Base-by-base conservation (phyloP, 2,329 filamentous ascomycete species). In the Apiospora hydei region DNA sequence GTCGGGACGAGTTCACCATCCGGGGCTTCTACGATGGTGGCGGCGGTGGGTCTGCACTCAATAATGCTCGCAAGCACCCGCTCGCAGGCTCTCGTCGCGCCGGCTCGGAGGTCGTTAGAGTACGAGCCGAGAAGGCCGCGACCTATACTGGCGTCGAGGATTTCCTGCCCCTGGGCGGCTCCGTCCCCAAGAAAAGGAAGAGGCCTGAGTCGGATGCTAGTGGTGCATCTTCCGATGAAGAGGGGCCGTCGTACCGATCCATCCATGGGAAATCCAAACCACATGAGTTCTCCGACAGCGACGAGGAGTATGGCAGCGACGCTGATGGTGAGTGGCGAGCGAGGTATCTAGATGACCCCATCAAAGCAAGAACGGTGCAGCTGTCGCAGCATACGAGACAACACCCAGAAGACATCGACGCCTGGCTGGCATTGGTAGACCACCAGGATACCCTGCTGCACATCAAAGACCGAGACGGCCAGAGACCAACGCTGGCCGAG, bases 351-450 rank as follows among this genome's bases (percentile, higher is more conserved):
- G 83, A 86, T 69, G 83, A 86, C 43, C 84, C 87, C 2, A 80
- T 88, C 3, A 88, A 85, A 64, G 83, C 86, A 77, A 88, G 83
- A 71, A 90, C 90, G 18, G 85, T 92, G 0, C 84, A 91, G 69
- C 84, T 98, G 10, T 89, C 88, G 3, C 88, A 87, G 16, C 86
- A 81, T 43, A 90, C 94, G 46, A 90, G 92, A 71, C 85, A 92
- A 1, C 81, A 89, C 30, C 94, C 95, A 0, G 81, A 86, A 7
- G 89, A 97, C 77, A 85, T 93, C 26, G 84, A 90, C 57, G 86
- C 90, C 24, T 98, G 96, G 96, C 81, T 97, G 21, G 86, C 89
- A 49, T 85, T 98, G n/a, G 92, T 96, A 66, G 84, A 90, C 10
- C 91, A 97, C 73, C 96, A 98, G 82, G 90, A 94, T 73, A 81